Evolutionary conservation across 2,329 filamentous ascomycete species (phyloP), one percentile per base, ranked within the genome.

Genomic region (Colletotrichum incanum): DNA sequence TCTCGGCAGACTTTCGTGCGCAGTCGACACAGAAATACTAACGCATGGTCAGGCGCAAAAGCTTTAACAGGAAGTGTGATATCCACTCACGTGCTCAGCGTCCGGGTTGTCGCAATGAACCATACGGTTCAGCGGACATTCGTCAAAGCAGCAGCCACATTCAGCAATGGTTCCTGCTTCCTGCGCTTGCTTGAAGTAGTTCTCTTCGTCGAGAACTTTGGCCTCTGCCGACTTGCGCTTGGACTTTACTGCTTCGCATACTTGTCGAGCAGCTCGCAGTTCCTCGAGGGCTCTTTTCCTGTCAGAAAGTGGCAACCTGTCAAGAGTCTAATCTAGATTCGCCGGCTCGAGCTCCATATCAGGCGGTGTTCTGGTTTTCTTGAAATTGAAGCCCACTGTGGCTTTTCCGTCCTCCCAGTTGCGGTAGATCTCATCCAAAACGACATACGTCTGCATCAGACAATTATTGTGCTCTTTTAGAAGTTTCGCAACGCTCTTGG

Each of bases 141-240:
- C 91, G 7, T 86, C 85, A 77, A 89, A 96, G 80, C 94, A 97
- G 77, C 93, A 94, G 58, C 86, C 87, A 76, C 93, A 97, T 75
- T 96, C 93, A 12, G 85, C 80, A 54, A 92, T 84, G 23, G 88
- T 85, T 1, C 91, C 89, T 6, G 83, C 81, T 1, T 77, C 81
- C 71, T 82, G 82, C 31, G 88, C 86, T n/a, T 73, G 72, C 16
- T 77, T 75, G 18, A 84, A 73, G 62, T 89, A 88, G 1, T 75
- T 75, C 39, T 80, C 75, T 72, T 89, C 83, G 26, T 81, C 78
- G 8, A 73, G 67, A 56, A 83, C 79, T 45, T 79, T 78, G 7
- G 75, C 75, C 67, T 60, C 77, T 66, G 75, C 77, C 54, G 72
- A 75, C 14, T 74, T 71, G 14, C 70, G 64, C 61, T 77, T 74